These are phyloP conservation scores for Sisymbrium altissimum DNA, from an alignment of 345 rosid species.

Conservation along the genomic window DNA sequence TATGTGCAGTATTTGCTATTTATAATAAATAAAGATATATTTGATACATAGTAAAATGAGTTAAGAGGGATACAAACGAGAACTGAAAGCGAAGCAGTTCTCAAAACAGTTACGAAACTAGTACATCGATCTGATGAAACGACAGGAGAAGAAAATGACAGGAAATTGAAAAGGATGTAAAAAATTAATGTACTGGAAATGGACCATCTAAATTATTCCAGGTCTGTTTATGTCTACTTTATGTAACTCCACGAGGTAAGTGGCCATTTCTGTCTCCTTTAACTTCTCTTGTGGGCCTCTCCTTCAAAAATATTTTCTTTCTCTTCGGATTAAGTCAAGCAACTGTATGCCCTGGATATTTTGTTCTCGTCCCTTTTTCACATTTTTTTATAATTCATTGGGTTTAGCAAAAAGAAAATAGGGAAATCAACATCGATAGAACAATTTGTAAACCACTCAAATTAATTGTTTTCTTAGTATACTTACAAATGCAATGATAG, in stretches of 20 bases:
- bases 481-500: background rate
- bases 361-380: background rate
- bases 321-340: background rate
- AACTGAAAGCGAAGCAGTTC: slow-evolving; percentile 9
- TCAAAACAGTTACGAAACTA: background rate
- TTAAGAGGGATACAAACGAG: background rate
- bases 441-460: background rate
- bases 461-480: background rate
- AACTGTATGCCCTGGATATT: background rate
- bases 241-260: slow-evolving; percentile 26
- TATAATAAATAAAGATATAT: too few species aligned
- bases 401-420: background rate
- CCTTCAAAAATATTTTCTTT: background rate
- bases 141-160: slow-evolving; percentile 30
- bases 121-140: slow-evolving; percentile 14
- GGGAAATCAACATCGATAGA: background rate
- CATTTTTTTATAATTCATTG: background rate
- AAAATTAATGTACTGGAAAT: background rate
- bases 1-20: background rate
- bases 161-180: slow-evolving; percentile 3
- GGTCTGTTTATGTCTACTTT: slow-evolving; percentile 30
- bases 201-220: slow-evolving; percentile 25
- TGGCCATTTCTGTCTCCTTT: slow-evolving; percentile 33
- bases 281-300: slow-evolving; percentile 26
- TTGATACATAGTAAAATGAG: too few species aligned